These are phyloP conservation scores for Rutstroemia sydowiana DNA, from an alignment of 2,329 filamentous ascomycete genomes.

Conservation along the genomic window DNA sequence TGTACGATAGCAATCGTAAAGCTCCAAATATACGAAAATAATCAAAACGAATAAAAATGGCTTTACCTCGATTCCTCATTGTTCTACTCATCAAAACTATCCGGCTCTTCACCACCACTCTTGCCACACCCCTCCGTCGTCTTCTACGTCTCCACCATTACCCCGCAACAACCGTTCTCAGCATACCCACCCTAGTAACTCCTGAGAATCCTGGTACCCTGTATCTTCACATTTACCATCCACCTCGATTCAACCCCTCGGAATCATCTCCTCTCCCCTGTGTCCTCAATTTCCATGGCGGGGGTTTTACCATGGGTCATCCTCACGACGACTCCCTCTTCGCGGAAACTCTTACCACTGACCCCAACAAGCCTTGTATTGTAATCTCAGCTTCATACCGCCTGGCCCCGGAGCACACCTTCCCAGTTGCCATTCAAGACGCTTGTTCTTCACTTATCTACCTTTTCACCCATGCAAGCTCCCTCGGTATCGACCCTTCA, in stretches of 20 bases:
- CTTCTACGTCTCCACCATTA: not conserved
- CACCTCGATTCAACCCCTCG: not conserved
- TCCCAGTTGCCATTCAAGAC: constrained; percentile 38
- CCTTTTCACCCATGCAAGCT: constrained; percentile 16
- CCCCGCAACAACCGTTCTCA: not conserved
- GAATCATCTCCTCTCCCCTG: constrained; percentile 17
- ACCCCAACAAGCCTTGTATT: constrained; percentile 33
- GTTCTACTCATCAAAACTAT: constrained; percentile 1
- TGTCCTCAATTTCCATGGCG: constrained; percentile 32
- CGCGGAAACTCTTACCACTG: constrained; percentile 32
- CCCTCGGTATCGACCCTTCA: constrained; percentile 14
- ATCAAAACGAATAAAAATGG: not conserved
- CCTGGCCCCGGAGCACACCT: constrained; percentile 40
- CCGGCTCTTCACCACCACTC: not conserved
- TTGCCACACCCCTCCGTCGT: constrained; percentile 1
- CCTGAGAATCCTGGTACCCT: not conserved
- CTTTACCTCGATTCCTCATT: constrained; percentile 2
- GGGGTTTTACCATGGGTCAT: constrained; percentile 31
- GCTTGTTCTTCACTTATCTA: constrained; percentile 40
- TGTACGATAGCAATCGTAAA: not conserved
- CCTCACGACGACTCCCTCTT: constrained; percentile 29
- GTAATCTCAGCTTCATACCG: constrained; percentile 38
- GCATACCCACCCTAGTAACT: not conserved
- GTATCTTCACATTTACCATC: constrained; percentile 3
- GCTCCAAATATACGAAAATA: not conserved